Percentiles rank a stretch among this genome's conserved stretches.
Conservation (phyloP, 805 yeast genomes). For the Lachancea sp. region DNA sequence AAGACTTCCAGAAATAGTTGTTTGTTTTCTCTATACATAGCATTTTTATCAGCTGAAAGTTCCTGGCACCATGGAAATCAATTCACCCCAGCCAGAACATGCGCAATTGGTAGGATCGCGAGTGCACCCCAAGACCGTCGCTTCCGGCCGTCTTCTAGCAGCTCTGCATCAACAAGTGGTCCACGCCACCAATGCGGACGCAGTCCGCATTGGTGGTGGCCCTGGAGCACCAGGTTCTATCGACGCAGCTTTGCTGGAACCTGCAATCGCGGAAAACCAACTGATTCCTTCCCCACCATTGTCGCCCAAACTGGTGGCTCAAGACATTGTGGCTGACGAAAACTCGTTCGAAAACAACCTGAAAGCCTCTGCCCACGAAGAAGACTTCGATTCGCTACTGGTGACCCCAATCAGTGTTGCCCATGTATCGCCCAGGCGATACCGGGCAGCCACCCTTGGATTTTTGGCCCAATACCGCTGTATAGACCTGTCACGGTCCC, state of each 20-base stretch:
- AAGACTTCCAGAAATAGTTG: background rate
- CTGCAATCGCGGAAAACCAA: conserved; percentile 11
- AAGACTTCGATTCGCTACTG: conserved; percentile 7
- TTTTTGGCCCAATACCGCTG: conserved; percentile 24
- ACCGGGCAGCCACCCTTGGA: conserved; percentile 13
- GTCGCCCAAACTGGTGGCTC: conserved; percentile 21
- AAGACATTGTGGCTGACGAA: background rate
- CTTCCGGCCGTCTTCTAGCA: conserved; percentile 12
- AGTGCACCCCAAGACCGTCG: conserved; percentile 14
- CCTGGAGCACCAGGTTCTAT: background rate
- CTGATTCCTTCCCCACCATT: conserved; percentile 31
- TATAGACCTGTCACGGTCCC: conserved; percentile 9
- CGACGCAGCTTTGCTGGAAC: background rate
- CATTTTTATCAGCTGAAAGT: no score
- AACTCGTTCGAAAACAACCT: background rate
- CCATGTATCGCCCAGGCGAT: conserved; percentile 14
- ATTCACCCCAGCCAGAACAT: conserved; percentile 32
- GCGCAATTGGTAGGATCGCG: conserved; percentile 20
- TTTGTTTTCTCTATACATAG: background rate
- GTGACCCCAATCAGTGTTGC: conserved; percentile 19
- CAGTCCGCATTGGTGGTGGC: background rate
- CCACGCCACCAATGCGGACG: background rate
- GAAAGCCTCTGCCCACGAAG: background rate
- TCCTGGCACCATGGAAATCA: conserved; percentile 22
- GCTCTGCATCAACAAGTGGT: conserved; percentile 15